These are phyloP conservation scores for Neofusicoccum laricinum DNA, from an alignment of 2,329 filamentous ascomycete species.

Conservation along the genomic window DNA sequence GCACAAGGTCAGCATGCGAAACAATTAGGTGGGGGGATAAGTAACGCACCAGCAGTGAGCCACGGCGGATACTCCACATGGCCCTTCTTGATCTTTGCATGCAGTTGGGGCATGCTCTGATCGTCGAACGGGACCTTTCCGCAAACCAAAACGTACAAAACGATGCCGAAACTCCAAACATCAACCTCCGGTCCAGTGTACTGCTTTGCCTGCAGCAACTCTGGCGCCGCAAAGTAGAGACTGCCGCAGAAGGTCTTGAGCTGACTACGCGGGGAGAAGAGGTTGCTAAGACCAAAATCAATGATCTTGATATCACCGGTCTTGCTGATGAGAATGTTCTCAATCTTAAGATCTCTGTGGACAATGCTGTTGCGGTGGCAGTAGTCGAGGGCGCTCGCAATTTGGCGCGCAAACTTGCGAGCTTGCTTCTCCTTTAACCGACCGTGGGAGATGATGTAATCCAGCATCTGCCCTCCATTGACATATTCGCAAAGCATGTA, in stretches of 20 bases:
- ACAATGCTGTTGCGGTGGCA: constrained; percentile 98
- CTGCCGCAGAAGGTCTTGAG: constrained; percentile 97
- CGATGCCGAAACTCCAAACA: constrained; percentile 98
- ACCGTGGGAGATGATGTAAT: constrained; percentile 98
- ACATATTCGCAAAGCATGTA: constrained; percentile 99
- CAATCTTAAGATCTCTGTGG: constrained; percentile 95
- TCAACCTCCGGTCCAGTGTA: constrained; percentile 97
- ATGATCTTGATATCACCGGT: constrained; percentile 99
- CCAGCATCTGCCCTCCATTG: constrained; percentile 98
- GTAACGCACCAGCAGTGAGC: constrained; percentile 71
- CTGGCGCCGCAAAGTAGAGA: constrained; percentile 94
- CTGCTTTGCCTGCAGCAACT: constrained; percentile 86
- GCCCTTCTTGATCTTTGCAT: constrained; percentile 98
- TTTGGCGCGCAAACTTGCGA: constrained; percentile 94
- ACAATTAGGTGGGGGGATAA: neutral
- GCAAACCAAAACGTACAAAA: constrained; percentile 93
- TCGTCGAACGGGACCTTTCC: constrained; percentile 98
- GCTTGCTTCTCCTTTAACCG: constrained; percentile 98
- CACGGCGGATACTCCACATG: constrained; percentile 93
- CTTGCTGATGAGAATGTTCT: constrained; percentile 99
- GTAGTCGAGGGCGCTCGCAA: constrained; percentile 94
- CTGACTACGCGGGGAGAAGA: constrained; percentile 80
- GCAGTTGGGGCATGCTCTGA: constrained; percentile 96
- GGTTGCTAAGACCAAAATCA: constrained; percentile 94
- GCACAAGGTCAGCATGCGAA: constrained; percentile 15